Evolutionary conservation across 192 early-diverging fungal genomes (phyloP).

Genomic region (Linnemannia elongata): DNA sequence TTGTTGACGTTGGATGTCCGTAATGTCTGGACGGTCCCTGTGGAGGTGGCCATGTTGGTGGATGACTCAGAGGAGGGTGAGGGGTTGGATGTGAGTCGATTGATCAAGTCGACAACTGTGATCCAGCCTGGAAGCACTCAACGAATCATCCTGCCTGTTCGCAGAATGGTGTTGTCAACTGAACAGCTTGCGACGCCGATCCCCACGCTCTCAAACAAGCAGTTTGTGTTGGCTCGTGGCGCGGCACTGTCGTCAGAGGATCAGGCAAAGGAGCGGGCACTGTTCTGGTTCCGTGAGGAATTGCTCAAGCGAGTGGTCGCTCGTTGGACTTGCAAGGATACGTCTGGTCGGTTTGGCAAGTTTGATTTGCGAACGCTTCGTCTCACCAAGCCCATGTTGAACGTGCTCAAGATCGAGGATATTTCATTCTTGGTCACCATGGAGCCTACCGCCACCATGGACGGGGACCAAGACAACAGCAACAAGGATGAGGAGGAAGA

Average conservation of each 20-base stretch:
- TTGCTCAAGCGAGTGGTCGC: slow-evolving; percentile 68
- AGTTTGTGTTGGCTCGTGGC: slow-evolving; percentile 80
- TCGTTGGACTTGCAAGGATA: slow-evolving; percentile 60
- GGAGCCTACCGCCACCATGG: slow-evolving; percentile 31
- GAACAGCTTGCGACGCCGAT: slow-evolving; percentile 66
- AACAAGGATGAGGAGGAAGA: not conserved
- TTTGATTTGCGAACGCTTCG: slow-evolving; percentile 69
- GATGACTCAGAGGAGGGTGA: slow-evolving; percentile 68
- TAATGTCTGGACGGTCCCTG: slow-evolving; percentile 79
- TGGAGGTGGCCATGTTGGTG: slow-evolving; percentile 79
- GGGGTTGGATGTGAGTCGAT: slow-evolving; percentile 34
- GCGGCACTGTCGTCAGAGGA: slow-evolving; percentile 65
- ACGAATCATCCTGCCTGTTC: slow-evolving; percentile 78
- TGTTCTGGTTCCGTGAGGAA: slow-evolving; percentile 85
- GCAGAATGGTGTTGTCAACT: slow-evolving; percentile 68
- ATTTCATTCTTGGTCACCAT: slow-evolving; percentile 68
- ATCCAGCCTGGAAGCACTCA: slow-evolving; percentile 53
- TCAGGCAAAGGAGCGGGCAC: slow-evolving; percentile 63
- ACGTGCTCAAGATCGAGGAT: slow-evolving; percentile 72
- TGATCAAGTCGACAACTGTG: slow-evolving; percentile 54
- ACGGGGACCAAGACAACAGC: not conserved
- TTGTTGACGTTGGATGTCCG: slow-evolving; percentile 83
- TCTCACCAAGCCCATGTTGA: slow-evolving; percentile 66
- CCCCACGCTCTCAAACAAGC: slow-evolving; percentile 80
- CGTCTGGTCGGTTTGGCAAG: slow-evolving; percentile 65